Evolutionary conservation across 1,139 yeast species (phyloP), one percentile per base, ranked within the genome.

Genomic region (Saccharomycopsis hybrid): DNA sequence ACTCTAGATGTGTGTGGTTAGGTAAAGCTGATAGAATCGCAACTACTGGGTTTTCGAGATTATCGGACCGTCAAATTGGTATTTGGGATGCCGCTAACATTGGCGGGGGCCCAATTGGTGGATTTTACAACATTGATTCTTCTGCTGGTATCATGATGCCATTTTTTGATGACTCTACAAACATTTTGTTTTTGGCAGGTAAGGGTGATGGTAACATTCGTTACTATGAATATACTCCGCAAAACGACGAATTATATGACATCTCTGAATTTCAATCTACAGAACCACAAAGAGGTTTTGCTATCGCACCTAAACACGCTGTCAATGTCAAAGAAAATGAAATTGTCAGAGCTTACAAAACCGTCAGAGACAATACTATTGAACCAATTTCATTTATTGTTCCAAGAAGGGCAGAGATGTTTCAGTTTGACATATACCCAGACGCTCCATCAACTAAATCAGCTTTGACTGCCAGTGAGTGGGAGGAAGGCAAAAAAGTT

Each of bases 131-230:
- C 30, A 77, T 92, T 52, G 98, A 94, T 63, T 79, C 95, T 13
- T 85, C 95, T 4, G 85, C 97, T 1, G 98, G 98, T 58, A 88
- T 92, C 37, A 73, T 89, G 65, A 83, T 94, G 76, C 98, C 98
- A 28, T 77, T 84, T 61, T 94, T 72, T 62, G 99, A 92, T 62
- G 85, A 79, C 41, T 78, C 85, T 41, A 88, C 87, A 49, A 78
- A 82, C 54, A 80, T 90, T 53, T 73, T 94, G 55, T 92, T 85
- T 64, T 72, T 92, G 56, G 97, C 96, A 37, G 98, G 98, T 59
- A 92, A 92, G 67, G 99, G 98, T 65, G 98, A 92, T 65, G 97
- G 98, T 61, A 92, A 92, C 65, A 88, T 92, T 62, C 86, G 97
- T 62, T 90, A 90, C 68, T 89, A 73, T 62, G 97, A 92, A 68